phyloP scores from a whole-genome alignment of 768 basidiomycete species.

The Myochromella boudieri region DNA sequence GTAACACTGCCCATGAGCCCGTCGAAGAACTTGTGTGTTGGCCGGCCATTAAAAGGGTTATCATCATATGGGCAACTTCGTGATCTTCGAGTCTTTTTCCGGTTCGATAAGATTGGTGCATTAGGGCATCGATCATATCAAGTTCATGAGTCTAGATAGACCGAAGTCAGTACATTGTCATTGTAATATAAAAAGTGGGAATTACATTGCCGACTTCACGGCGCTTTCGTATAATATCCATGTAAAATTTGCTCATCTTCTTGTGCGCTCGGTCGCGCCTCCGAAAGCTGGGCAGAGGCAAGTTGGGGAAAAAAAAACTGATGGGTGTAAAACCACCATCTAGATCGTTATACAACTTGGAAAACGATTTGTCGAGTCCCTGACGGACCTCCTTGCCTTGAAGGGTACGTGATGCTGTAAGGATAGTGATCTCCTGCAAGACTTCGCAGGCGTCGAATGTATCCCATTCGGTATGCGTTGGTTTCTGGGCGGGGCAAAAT shows the following conservation, averaged over 20 bases:
- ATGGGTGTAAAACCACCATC: conserved; percentile 96
- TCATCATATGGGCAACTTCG: conserved; percentile 98
- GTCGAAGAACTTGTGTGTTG: conserved; percentile 97
- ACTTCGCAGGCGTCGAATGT: conserved; percentile 69
- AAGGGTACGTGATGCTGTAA: conserved; percentile 91
- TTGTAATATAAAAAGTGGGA: conserved; percentile 11
- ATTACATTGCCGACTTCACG: conserved; percentile 48
- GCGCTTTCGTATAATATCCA: conserved; percentile 79
- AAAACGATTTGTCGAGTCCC: conserved; percentile 79
- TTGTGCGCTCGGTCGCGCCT: conserved; percentile 86
- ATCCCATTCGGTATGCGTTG: conserved; percentile 77
- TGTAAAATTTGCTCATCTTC: conserved; percentile 93
- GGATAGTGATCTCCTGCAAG: conserved; percentile 87
- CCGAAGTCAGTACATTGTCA: conserved; percentile 1
- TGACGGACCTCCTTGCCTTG: conserved; percentile 90
- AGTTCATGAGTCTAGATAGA: conserved; percentile 53
- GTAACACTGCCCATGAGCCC: conserved; percentile 86
- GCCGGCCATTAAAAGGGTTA: conserved; percentile 98
- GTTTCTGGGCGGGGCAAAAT: conserved; percentile 62
- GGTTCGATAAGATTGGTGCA: conserved; percentile 79
- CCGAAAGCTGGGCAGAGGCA: conserved; percentile 89
- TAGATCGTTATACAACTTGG: conserved; percentile 80
- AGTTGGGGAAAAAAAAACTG: conserved; percentile 92
- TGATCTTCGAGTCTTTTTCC: conserved; percentile 79
- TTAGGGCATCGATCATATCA: conserved; percentile 93